Evolutionary conservation across 202 grass and related monocot genomes (phyloP), one percentile per base, ranked within the genome.

Genomic region (Panicum virgatum): DNA sequence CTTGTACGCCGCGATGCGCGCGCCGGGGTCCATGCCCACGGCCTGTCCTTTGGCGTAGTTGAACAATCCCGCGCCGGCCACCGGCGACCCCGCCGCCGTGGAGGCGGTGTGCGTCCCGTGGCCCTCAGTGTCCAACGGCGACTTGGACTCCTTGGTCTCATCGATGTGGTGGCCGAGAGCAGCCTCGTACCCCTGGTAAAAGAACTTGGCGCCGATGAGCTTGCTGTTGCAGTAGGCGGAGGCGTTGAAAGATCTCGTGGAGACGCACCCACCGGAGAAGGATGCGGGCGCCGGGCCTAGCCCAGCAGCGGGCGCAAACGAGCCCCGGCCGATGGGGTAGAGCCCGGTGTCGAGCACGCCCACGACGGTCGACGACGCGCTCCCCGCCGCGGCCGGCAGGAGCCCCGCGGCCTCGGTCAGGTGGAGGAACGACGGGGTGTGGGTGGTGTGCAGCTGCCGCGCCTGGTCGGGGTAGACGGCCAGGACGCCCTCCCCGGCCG

Each of bases 91-190:
- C 0, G 89, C 91, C 76, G 80, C 89, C 0, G 94, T 97, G 72
- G 91, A 92, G 40, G 89, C 83, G 27, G 92, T 97, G 73, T 97
- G 94, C 51, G 94, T 92, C 8, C 94, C 91, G 56, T 97, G 94
- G 14, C 94, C 94, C 40, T 94, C 89, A 32, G 87, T 90, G 65
- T 97, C 94, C 12, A 88, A 29, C 29, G 94, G 91, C 45, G 94
- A 97, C 73, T 89, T 96, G 51, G 88, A 88, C 82, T 96, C 90
- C 30, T 36, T 20, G 0, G 81, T 59, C 76, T 93, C 88, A 52
- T 93, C 69, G 1, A 93, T 91, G 26, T 81, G 32, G 59, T 87
- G 83, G 11, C 90, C 90, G 7, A 89, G 74, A 11, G 56, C 89
- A 1, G 77, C 83, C 62, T 93, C 82, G 32, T 92, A 97, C 0